Percentiles rank a stretch among this genome's conserved stretches.
phyloP scores from a whole-genome alignment of 1,284 basidiomycete species.

The Ustilago trichophora region DNA sequence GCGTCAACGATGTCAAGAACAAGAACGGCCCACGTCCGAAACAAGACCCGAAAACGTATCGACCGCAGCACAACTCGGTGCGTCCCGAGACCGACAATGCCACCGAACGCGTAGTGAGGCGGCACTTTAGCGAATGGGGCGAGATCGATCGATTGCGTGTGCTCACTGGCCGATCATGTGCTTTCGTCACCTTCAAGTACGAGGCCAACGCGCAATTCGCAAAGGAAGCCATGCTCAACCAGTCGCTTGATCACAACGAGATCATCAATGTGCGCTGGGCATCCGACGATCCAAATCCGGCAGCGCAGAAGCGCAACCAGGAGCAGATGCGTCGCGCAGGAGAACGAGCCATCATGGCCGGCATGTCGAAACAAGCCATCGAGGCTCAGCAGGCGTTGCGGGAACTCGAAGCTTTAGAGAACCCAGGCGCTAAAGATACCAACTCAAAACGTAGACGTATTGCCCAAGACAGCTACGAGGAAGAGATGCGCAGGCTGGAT shows the following conservation, averaged over 20 bases:
- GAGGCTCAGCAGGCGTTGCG: slow-evolving; percentile 47
- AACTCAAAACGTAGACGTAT: slow-evolving; percentile 49
- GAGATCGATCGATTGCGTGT: slow-evolving; percentile 91
- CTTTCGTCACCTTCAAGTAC: slow-evolving; percentile 92
- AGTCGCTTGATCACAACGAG: slow-evolving; percentile 96
- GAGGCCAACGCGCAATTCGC: slow-evolving; percentile 92
- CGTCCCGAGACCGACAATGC: slow-evolving; percentile 43
- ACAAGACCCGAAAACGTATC: slow-evolving; percentile 39
- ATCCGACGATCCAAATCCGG: slow-evolving; percentile 62
- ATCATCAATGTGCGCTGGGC: slow-evolving; percentile 78
- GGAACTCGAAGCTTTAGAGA: slow-evolving; percentile 44
- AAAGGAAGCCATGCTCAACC: slow-evolving; percentile 98
- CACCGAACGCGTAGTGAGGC: slow-evolving; percentile 56
- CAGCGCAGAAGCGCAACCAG: slow-evolving; percentile 48
- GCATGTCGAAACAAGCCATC: slow-evolving; percentile 45
- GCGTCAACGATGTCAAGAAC: slow-evolving; percentile 31
- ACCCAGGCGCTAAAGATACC: slow-evolving; percentile 21
- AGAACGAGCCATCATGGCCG: slow-evolving; percentile 49
- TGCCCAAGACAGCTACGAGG: slow-evolving; percentile 41
- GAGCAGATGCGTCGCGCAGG: slow-evolving; percentile 49
- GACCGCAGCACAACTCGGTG: slow-evolving; percentile 48
- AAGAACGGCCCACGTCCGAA: slow-evolving; percentile 16
- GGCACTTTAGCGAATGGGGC: slow-evolving; percentile 97
- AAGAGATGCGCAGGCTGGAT: slow-evolving; percentile 55
- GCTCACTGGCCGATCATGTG: slow-evolving; percentile 90